Percentiles rank a stretch among this genome's conserved stretches.
phyloP scores from a whole-genome alignment of 2,329 filamentous ascomycete species.

The Colletotrichum euphorbiae region DNA sequence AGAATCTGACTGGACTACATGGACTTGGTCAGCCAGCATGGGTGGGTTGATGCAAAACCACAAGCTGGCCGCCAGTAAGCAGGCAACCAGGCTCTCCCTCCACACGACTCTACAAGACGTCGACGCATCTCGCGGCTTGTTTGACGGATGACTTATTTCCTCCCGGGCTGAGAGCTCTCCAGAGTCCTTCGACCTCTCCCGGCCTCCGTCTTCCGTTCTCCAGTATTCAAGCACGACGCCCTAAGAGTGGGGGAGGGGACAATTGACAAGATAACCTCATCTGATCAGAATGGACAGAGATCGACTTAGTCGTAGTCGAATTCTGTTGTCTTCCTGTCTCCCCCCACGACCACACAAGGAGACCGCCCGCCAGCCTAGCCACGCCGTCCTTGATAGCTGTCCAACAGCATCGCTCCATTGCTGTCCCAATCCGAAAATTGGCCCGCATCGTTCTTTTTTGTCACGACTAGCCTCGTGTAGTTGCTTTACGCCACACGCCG shows the following conservation, averaged over 20 bases:
- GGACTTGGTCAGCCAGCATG: slow-evolving; percentile 25
- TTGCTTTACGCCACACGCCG: slow-evolving; percentile 8
- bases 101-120: slow-evolving; percentile 16
- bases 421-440: slow-evolving; percentile 22
- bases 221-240: background rate
- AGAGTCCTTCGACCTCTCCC: slow-evolving; percentile 25
- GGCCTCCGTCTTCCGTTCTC: slow-evolving; percentile 5
- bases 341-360: slow-evolving; percentile 16
- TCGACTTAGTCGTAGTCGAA: slow-evolving; percentile 4
- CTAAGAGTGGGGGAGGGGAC: background rate
- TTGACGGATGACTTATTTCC: slow-evolving; percentile 27
- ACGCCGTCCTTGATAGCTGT: slow-evolving; percentile 27
- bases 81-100: slow-evolving; percentile 15
- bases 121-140: slow-evolving; percentile 17
- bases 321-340: slow-evolving; percentile 10
- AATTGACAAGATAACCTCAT: background rate
- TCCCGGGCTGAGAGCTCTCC: slow-evolving; percentile 14
- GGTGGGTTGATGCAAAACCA: slow-evolving; percentile 30
- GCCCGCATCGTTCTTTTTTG: slow-evolving; percentile 16
- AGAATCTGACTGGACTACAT: slow-evolving; percentile 25
- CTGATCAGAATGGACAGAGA: background rate
- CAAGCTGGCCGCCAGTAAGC: slow-evolving; percentile 18
- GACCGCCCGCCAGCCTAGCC: slow-evolving; percentile 30
- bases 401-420: slow-evolving; percentile 11
- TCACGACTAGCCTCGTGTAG: slow-evolving; percentile 17